Base-by-base conservation (phyloP, 208 protist species). In the Naegleria fowleri region DNA sequence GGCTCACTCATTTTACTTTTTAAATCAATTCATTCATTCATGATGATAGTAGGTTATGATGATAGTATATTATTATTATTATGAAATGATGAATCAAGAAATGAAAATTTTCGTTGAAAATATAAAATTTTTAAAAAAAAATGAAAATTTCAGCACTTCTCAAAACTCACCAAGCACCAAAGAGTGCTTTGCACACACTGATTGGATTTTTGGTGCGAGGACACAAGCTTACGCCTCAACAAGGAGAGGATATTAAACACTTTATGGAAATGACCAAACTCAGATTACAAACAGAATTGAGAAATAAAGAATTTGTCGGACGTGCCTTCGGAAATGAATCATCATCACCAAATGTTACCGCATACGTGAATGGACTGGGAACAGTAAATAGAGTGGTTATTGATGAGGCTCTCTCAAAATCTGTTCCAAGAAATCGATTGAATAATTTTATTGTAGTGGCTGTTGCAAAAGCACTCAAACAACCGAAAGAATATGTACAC, bases 201-300 rank as follows among this genome's bases (percentile, higher is more conserved):
- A n/a, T 79, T 25, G n/a, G 67, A 79, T 79, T 79, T 79, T 79
- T 79, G n/a, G 67, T 79, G 67, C 29, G 67, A 79, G 67, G 67
- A 36, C 29, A 36, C 29, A 79, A 36, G n/a, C 29, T 79, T 7
- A 36, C 67, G n/a, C 67, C 67, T 36, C 16, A 79, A 79, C 67
- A 79, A 79, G 67, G 67, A 79, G 25, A 25, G 6, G 67, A 79
- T 36, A 79, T 79, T 36, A 79, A 1, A 33, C 67, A 79, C 29
- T 33, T 36, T 13, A 36, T 79, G 7, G 29, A 79, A 36, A 36
- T 36, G 7, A 79, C 19, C 36, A 79, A 7, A 36, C 29, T 2
- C 1, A 79, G n/a, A 79, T 7, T 79, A 79, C 19, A n/a, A 79
- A 15, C 6, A 9, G 67, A 79, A 79, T 79, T 79, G n/a, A 29